A percentile compares a stretch with the other conserved stretches of the same genome.
phyloP scores from a whole-genome alignment of 805 yeast genomes.

The Teunomyces lycoperdinae region DNA sequence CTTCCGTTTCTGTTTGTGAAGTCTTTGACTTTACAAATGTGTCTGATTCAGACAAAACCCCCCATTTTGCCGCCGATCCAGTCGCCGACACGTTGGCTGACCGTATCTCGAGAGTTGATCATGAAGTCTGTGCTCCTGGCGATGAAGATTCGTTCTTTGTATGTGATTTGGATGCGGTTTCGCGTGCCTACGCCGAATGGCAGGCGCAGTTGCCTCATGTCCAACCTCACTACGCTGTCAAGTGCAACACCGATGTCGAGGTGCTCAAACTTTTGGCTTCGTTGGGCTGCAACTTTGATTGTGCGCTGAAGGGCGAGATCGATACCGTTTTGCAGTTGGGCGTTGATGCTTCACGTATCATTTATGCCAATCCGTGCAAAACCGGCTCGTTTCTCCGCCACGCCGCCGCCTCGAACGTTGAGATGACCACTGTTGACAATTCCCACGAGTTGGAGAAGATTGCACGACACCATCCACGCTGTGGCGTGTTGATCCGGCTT shows the following conservation, averaged over 20 bases:
- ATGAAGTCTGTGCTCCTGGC: constrained; percentile 63
- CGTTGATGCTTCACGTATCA: constrained; percentile 60
- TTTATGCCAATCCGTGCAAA: constrained; percentile 95
- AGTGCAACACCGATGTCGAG: constrained; percentile 76
- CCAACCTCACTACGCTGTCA: constrained; percentile 90
- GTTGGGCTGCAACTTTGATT: constrained; percentile 80
- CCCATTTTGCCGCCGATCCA: background rate
- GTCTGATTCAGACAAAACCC: background rate
- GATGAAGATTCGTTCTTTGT: constrained; percentile 86
- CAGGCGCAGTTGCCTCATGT: constrained; percentile 61
- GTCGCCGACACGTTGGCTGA: constrained; percentile 30
- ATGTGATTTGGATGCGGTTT: constrained; percentile 76
- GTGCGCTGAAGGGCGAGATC: constrained; percentile 89
- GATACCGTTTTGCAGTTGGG: constrained; percentile 61
- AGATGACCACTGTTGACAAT: constrained; percentile 86
- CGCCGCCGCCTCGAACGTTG: constrained; percentile 56
- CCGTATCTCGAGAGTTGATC: constrained; percentile 46
- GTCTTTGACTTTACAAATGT: background rate
- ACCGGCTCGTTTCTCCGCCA: constrained; percentile 76
- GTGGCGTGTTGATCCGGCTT: constrained; percentile 73
- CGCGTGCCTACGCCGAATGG: constrained; percentile 67
- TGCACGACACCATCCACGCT: constrained; percentile 61
- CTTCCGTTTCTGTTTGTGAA: constrained; percentile 9
- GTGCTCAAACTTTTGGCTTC: constrained; percentile 56
- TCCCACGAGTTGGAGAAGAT: constrained; percentile 79